Evolutionary conservation across 176 grass and related monocot species (phyloP).

Genomic region (Dactylis glomerata): DNA sequence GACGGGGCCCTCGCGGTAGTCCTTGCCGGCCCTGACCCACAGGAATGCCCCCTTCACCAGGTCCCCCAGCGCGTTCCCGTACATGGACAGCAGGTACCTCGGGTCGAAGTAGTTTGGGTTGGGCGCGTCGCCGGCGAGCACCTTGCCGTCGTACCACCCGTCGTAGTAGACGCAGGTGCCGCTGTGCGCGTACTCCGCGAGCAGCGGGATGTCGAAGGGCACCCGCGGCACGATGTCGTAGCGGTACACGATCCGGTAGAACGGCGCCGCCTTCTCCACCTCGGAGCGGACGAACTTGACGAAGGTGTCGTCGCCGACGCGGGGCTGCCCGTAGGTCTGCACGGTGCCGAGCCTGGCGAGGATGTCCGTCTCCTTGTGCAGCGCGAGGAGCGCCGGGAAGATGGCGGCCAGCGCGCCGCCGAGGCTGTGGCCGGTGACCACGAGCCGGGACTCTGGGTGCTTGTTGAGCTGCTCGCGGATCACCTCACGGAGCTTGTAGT

Average conservation of each 20-base stretch:
- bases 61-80: slow-evolving; percentile 44
- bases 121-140: slow-evolving; percentile 45
- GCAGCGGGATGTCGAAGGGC: slow-evolving; percentile 51
- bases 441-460: slow-evolving; percentile 45
- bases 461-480: slow-evolving; percentile 29
- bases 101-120: slow-evolving; percentile 72
- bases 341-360: slow-evolving; percentile 27
- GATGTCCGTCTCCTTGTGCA: slow-evolving; percentile 51
- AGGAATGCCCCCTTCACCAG: slow-evolving; percentile 55
- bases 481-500: slow-evolving; percentile 67
- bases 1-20: slow-evolving; percentile 52
- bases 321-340: slow-evolving; percentile 69
- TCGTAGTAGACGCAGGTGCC: slow-evolving; percentile 63
- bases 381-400: slow-evolving; percentile 58
- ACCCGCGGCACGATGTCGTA: slow-evolving; percentile 71
- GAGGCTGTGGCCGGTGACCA: slow-evolving; percentile 83
- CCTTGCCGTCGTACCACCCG: slow-evolving; percentile 54
- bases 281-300: slow-evolving; percentile 4
- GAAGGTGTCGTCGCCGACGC: slow-evolving; percentile 60
- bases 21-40: slow-evolving; percentile 38
- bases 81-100: slow-evolving; percentile 37
- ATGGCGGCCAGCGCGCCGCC: slow-evolving; percentile 72
- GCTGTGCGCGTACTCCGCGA: slow-evolving; percentile 44
- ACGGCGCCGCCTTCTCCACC: background rate
- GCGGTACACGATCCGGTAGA: slow-evolving; percentile 64